Evolutionary conservation across 768 basidiomycete species (phyloP), one percentile per base, ranked within the genome.

Genomic region (Mycena floridula): DNA sequence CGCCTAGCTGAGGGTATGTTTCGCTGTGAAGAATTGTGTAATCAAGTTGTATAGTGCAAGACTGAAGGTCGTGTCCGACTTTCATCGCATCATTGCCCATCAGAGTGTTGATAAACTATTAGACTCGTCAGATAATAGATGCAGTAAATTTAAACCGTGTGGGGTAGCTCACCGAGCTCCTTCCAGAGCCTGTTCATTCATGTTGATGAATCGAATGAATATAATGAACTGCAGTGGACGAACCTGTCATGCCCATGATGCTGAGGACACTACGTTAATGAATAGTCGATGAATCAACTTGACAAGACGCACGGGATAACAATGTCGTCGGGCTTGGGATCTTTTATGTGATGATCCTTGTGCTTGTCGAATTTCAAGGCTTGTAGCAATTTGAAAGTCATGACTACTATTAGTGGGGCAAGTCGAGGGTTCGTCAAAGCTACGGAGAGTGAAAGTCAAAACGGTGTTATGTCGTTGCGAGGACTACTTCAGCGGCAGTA

Each of bases 1-100:
- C 43, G 21, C 9, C 9, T 9, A 30, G 16, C 9, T 9, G 16
- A 4, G 32, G 3, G 18, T 35, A 35, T 13, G 15, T 13, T 35
- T 4, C 4, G 18, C 15, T 13, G 13, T 13, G 32, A 13, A 35
- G 18, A 7, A 35, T 18, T 35, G 32, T 18, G 32, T 35, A 18
- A 13, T 63, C 62, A 4, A 63, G 56, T 45, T 63, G 41, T 6
- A 61, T 55, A 26, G 62, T 63, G 45, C 62, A 63, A 37, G 63
- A 65, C 28, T 63, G 60, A 32, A 63, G 36, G 21, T 59, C 50
- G 20, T 51, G 44, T 12, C 62, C 56, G 36, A 57, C 56, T 43
- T 61, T 54, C 35, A 63, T 35, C 18, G 13, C 53, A 36, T 42
- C 26, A 3, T 63, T 65, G 1, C 64, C 62, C 8, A 61, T 62